Evolutionary conservation across 2,329 filamentous ascomycete species (phyloP).

Genomic region (Aspergillus awamori): DNA sequence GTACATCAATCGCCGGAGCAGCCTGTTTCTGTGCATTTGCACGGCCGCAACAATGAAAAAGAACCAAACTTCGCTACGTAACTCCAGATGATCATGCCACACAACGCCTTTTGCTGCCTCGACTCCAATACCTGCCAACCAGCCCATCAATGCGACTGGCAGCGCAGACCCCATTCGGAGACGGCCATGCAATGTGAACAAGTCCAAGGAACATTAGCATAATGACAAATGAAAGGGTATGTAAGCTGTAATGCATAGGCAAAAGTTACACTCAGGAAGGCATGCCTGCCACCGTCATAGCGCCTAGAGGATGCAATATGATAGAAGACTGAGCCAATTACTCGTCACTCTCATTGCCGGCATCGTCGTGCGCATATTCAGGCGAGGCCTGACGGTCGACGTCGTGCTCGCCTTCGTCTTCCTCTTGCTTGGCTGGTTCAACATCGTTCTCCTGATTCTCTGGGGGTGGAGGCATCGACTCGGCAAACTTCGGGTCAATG

Average conservation of each 20-base stretch:
- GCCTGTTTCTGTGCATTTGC: not conserved
- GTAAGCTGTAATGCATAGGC: conserved; percentile 5
- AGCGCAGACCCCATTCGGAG: not conserved
- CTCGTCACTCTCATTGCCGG: conserved; percentile 27
- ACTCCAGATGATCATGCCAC: conserved; percentile 24
- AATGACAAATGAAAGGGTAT: conserved; percentile 6
- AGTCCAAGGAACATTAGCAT: conserved; percentile 1
- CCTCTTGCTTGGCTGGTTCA: conserved; percentile 13
- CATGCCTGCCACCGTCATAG: not conserved
- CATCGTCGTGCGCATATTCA: conserved; percentile 17
- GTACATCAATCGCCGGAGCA: not conserved
- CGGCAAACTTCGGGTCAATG: conserved; percentile 49
- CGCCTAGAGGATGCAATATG: not conserved
- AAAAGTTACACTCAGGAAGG: not conserved
- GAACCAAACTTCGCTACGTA: conserved; percentile 19
- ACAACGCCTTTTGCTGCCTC: conserved; percentile 24
- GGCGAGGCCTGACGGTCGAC: conserved; percentile 12
- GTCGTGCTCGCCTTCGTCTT: conserved; percentile 16
- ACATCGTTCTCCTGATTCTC: conserved; percentile 10
- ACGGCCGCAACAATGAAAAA: not conserved
- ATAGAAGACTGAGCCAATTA: conserved; percentile 4
- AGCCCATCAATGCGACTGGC: not conserved
- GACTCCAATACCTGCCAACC: conserved; percentile 12
- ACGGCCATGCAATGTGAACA: conserved; percentile 5
- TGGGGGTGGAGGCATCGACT: conserved; percentile 39